Percentiles rank a stretch among this genome's conserved stretches.
These are phyloP conservation scores for Entomortierella beljakovae DNA, from an alignment of 192 early-diverging fungal species.

Conservation along the genomic window DNA sequence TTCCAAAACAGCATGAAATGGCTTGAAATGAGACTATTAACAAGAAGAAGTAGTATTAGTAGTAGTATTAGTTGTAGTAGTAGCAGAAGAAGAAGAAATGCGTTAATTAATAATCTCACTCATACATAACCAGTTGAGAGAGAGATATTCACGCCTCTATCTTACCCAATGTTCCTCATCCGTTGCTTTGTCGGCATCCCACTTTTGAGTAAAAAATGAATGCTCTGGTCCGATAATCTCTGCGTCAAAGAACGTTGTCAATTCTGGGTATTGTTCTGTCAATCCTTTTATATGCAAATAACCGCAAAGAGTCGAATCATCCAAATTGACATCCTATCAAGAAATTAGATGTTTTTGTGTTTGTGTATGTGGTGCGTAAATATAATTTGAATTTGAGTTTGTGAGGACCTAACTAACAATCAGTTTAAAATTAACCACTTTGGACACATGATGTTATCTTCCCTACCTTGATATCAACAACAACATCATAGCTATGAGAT, in stretches of 20 bases:
- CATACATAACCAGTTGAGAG: no score
- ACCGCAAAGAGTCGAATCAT: conserved; percentile 78
- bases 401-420: background rate
- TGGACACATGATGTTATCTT: background rate
- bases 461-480: conserved; percentile 79
- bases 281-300: conserved; percentile 85
- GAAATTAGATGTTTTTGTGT: no score
- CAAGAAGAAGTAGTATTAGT: background rate
- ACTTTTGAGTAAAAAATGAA: conserved; percentile 85
- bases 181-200: conserved; percentile 78
- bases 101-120: no score
- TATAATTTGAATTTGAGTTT: background rate
- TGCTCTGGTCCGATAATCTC: conserved; percentile 83
- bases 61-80: no score
- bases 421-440: background rate
- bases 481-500: conserved; percentile 70
- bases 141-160: no score
- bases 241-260: conserved; percentile 90
- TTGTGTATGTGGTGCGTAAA: background rate
- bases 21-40: conserved; percentile 54
- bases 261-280: conserved; percentile 81
- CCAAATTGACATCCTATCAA: conserved; percentile 78
- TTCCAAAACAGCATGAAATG: conserved; percentile 52
- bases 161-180: conserved; percentile 84
- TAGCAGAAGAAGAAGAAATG: no score